phyloP scores from a whole-genome alignment of 2,329 filamentous ascomycete species.

The Pseudogymnoascus sp. region DNA sequence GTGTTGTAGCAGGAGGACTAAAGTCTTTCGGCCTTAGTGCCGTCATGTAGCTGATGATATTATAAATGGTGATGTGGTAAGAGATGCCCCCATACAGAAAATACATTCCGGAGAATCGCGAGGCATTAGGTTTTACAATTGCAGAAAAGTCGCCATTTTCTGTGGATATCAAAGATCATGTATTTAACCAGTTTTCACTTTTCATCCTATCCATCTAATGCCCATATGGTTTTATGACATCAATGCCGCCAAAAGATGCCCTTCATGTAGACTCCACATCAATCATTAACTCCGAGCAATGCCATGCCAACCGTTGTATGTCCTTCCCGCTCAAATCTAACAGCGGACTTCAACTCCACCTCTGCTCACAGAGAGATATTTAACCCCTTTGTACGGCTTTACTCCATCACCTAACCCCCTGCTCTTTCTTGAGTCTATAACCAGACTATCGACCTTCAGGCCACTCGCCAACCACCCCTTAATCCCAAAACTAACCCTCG shows the following conservation, averaged over 20 bases:
- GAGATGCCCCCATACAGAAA: neutral
- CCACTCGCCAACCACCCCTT: slow-evolving; percentile 65
- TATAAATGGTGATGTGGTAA: too few relatives aligned
- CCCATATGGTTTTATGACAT: neutral
- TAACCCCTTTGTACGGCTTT: slow-evolving; percentile 96
- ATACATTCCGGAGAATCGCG: neutral
- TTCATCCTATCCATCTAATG: neutral
- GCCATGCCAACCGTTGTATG: neutral
- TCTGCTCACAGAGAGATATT: slow-evolving; percentile 77
- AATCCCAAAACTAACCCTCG: slow-evolving; percentile 64
- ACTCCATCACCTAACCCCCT: slow-evolving; percentile 79
- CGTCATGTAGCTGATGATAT: neutral
- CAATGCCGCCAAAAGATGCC: neutral
- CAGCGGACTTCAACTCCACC: slow-evolving; percentile 59
- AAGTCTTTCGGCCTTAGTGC: neutral
- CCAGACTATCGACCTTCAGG: slow-evolving; percentile 60
- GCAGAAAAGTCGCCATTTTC: neutral
- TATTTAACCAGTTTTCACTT: neutral
- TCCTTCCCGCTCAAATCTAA: slow-evolving; percentile 15
- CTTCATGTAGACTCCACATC: neutral
- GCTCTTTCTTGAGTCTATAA: slow-evolving; percentile 70
- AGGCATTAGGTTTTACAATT: neutral
- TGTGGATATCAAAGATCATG: neutral
- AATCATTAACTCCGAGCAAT: slow-evolving; percentile 7
- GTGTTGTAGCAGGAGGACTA: neutral